Base-by-base conservation (phyloP, 192 early-diverging fungal species). In the Umbelopsis sp. region DNA sequence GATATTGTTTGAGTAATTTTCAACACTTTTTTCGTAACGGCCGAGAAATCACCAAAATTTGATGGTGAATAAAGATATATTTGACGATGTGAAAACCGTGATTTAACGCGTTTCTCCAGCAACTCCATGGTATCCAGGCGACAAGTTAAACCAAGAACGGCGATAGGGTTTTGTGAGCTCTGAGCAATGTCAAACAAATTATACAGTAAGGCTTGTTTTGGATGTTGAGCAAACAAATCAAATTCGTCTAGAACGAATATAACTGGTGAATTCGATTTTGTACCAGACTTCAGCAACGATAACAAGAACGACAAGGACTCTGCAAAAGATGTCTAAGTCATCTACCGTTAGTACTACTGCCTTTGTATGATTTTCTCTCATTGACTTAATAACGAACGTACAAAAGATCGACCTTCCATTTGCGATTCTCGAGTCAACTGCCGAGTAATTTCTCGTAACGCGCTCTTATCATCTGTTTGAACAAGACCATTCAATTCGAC, bases 191-290 rank as follows among this genome's bases (percentile, higher is more conserved):
- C 97, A 81, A 99, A 94, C 23, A 99, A 78, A 68, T 95, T 98
- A 73, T 99, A 98, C 7, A 99, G 80, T 23, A 99, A 82, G 2
- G 91, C 86, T 71, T 99, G 96, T 64, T 94, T 96, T n/a, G 92
- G 88, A 68, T 97, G 94, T 65, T 91, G 85, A 0, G 94, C 91
- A 80, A 99, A 94, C 37, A 92, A 74, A 78, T 98, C 95, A 77
- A 99, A 93, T 71, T 97, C 94, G 49, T 99, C 97, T 48, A 99
- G 78, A 16, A 97, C 80, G 81, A 99, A 92, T 20, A 99, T 75
- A 4, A 98, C 81, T 1, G 93, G 94, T 25, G 84, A 73, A 35
- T 71, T 85, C 44, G 47, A 71, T 71, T 41, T 78, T 16, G 81
- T 74, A 15, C 89, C 89, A n/a, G 81, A 70, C 35, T 88, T 84